Evolutionary conservation across 73 alveolate species (phyloP).

Genomic region (Halteria grandinella): DNA sequence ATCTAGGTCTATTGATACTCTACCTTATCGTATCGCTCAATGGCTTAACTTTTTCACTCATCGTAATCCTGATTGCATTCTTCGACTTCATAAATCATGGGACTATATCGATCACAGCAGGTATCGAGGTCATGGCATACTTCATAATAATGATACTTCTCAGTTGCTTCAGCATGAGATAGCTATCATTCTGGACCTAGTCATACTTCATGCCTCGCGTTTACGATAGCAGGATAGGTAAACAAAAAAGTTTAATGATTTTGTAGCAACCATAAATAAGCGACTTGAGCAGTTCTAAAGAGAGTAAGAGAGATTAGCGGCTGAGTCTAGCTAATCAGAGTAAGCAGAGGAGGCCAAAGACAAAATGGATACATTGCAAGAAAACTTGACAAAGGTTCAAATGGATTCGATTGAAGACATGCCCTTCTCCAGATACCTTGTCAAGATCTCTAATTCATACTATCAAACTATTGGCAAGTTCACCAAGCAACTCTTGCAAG

Average conservation of each 20-base stretch:
- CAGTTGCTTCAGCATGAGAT: slow-evolving; percentile 15
- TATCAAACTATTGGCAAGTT: slow-evolving; percentile 41
- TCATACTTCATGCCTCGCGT: neutral
- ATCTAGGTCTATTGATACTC: slow-evolving; percentile 15
- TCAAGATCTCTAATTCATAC: slow-evolving; percentile 32
- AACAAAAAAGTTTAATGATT: neutral
- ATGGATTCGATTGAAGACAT: slow-evolving; percentile 46
- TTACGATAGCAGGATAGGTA: slow-evolving; percentile 7
- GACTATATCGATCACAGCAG: neutral
- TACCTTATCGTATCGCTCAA: neutral
- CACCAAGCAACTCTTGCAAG: slow-evolving; percentile 6
- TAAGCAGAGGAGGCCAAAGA: neutral
- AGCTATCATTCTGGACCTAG: slow-evolving; percentile 14
- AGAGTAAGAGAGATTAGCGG: neutral
- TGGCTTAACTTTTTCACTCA: slow-evolving; percentile 12
- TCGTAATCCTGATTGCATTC: slow-evolving; percentile 3
- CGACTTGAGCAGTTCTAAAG: slow-evolving; percentile 15
- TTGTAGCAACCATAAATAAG: slow-evolving; percentile 18
- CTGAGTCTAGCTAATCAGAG: slow-evolving; percentile 16
- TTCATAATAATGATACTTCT: neutral
- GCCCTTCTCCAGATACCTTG: slow-evolving; percentile 43
- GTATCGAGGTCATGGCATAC: neutral
- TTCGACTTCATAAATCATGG: neutral
- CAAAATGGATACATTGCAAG: neutral
- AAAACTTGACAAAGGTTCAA: slow-evolving; percentile 16